Evolutionary conservation across 176 grass and related monocot genomes (phyloP), one percentile per base, ranked within the genome.

Genomic region (Raddia distichophylla): DNA sequence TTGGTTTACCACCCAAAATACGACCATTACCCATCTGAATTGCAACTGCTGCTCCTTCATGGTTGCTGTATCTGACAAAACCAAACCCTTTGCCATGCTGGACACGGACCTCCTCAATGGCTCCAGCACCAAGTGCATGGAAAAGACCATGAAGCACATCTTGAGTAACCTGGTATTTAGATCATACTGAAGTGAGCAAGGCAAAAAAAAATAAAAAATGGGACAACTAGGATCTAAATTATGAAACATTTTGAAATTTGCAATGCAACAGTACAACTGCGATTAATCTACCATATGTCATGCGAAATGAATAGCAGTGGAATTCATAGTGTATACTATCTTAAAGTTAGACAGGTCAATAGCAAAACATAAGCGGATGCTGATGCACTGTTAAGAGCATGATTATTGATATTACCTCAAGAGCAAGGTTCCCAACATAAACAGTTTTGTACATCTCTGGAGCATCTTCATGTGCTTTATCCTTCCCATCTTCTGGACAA

Each of bases 51-150:
- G 93, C 88, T 86, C 93, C 90, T 15, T 88, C 35, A 67, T 93
- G 93, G 62, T 73, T 87, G 64, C 82, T 91, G 80, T 93, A 96
- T 79, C 88, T 86, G 27, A 96, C 90, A 79, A 96, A 96, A 81
- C 93, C 93, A 84, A 96, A 96, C 2, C 93, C 93, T 79, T 96
- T 96, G 64, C 89, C 90, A 62, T 89, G 83, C 71, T 96, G 93
- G 69, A 92, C 84, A 6, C 93, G 83, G 0, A 91, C 93, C 58
- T 96, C 90, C 76, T 96, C 90, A 5, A 96, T 88, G 8, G 83
- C 88, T 77, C 93, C 86, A 78, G 88, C 85, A 71, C 86, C 79
- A 69, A 96, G 75, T 35, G 85, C 47, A 69, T 96, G 90, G 76
- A 96, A 96, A 44, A 88, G 67, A 55, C 80, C 85, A 77, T 96